Evolutionary conservation across 768 basidiomycete species (phyloP), one percentile per base, ranked within the genome.

Genomic region (Piloderma croceum): DNA sequence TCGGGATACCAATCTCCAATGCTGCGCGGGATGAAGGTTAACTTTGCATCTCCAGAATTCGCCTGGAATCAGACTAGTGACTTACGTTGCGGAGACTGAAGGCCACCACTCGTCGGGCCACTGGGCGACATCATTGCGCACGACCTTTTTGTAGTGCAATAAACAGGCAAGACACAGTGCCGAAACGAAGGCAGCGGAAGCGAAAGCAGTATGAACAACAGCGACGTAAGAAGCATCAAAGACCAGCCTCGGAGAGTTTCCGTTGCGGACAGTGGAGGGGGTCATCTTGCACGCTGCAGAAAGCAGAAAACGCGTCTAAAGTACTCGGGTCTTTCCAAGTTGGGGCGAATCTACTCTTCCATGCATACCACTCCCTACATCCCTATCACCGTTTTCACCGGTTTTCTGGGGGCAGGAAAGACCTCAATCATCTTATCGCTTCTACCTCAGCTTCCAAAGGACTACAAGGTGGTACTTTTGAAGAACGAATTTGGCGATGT

Each of bases 401-500:
- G 92, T 12, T 94, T 90, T 57, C 76, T 91, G 4, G 87, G 85
- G 3, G 83, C 83, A 13, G 86, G 85, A 31, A 87, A 87, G 60
- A 87, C 83, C 0, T 79, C 79, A 3, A 69, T 86, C 20, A 93
- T 96, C 47, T 76, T 94, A 13, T 83, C 86, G 2, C 69, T 94
- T 1, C 73, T 96, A 3, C 81, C 84, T 3, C 79, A 81, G 49
- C 69, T 97, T 6, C 88, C 90, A 3, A 76, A 78, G 39, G 83
- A 87, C 52, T 93, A 93, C 71, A 88, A 79, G 52, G 84, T 87
- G 23, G 90, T 92, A 5, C 65, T 97, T 27, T 72, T 97, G 47
- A 97, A 97, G 69, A 97, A 97, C 65, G 93, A 97, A 60, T 96
- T 90, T 53, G 93, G 93, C 13, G 91, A 97, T 66, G 74, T 94